Evolutionary conservation across 2,329 filamentous ascomycete species (phyloP), one percentile per base, ranked within the genome.

Genomic region (Xylariales sp.): DNA sequence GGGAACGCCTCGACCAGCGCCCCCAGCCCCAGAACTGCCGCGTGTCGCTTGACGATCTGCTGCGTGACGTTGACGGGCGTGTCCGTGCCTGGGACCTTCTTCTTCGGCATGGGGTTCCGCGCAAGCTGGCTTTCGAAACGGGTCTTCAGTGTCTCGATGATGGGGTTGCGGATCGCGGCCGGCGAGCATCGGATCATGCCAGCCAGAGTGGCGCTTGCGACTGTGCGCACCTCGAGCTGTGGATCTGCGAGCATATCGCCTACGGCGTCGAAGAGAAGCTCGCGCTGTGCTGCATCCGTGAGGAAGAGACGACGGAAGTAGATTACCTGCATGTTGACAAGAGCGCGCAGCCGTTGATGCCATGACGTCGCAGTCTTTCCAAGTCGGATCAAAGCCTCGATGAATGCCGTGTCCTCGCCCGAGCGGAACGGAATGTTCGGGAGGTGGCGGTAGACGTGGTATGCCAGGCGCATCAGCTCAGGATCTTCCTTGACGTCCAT

Each of bases 401-500:
- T 89, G 59, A 98, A 95, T 1, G 80, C 78, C 3, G 80, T 79
- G 53, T 95, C 88, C 61, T 96, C 87, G 44, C 90, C 89, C 22
- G 82, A 78, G 2, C 87, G 83, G 66, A 96, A 91, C 0, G 93
- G 90, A 43, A 98, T 88, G 61, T 98, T 98, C 11, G 93, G 89
- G 12, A 98, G 71, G 58, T 98, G 91, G 5, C 91, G 85, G 70
- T 97, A 98, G 31, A 98, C 93, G 57, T 95, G 89, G 59, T 97
- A 98, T 0, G 93, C 91, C 7, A 96, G 76, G 8, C 86, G 84
- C 72, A 96, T 94, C 2, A 98, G 76, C 63, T 98, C 94, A 0
- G 88, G 89, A 55, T 98, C 93, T 63, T 98, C 93, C 63, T 97
- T 97, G 61, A 98, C 88, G 58, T 98, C 93, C 91, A 98, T 98